Conservation (phyloP, 2,329 filamentous ascomycete genomes). For the Chlorencoelia australis region DNA sequence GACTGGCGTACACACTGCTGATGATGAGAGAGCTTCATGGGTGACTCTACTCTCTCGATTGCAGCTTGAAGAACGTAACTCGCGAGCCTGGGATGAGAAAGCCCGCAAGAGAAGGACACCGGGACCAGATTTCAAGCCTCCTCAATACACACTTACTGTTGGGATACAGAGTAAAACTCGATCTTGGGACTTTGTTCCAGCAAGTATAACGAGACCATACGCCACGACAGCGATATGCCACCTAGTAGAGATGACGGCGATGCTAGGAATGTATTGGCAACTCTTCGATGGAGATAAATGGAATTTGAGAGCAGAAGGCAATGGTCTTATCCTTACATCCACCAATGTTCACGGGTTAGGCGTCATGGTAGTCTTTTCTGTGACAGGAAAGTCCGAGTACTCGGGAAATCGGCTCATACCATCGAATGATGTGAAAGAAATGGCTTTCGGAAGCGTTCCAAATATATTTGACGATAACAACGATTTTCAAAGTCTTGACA, state of each 20-base stretch:
- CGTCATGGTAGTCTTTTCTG: constrained; percentile 43
- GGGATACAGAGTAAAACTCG: constrained; percentile 25
- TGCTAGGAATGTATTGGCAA: constrained; percentile 45
- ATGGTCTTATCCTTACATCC: constrained; percentile 29
- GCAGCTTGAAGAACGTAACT: constrained; percentile 40
- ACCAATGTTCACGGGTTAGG: constrained; percentile 37
- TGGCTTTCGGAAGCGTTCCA: constrained; percentile 45
- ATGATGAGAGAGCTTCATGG: constrained; percentile 48
- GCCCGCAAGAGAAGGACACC: constrained; percentile 6
- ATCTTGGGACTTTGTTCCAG: constrained; percentile 31
- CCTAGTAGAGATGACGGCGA: constrained; percentile 28
- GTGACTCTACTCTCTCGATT: constrained; percentile 39
- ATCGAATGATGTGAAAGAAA: constrained; percentile 40
- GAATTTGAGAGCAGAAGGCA: constrained; percentile 35
- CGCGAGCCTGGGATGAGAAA: constrained; percentile 32
- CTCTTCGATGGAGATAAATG: constrained; percentile 43
- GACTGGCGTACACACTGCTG: constrained; percentile 38
- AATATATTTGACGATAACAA: constrained; percentile 41
- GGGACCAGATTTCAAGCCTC: constrained; percentile 1
- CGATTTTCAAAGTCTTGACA: constrained; percentile 25
- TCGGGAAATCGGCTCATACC: constrained; percentile 42
- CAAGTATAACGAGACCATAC: constrained; percentile 28
- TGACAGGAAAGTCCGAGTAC: constrained; percentile 40
- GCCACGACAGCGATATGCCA: constrained; percentile 28
- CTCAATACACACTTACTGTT: constrained; percentile 19